Conservation (phyloP, 371 early-diverging fungal genomes). For the Actinomucor elegans region DNA sequence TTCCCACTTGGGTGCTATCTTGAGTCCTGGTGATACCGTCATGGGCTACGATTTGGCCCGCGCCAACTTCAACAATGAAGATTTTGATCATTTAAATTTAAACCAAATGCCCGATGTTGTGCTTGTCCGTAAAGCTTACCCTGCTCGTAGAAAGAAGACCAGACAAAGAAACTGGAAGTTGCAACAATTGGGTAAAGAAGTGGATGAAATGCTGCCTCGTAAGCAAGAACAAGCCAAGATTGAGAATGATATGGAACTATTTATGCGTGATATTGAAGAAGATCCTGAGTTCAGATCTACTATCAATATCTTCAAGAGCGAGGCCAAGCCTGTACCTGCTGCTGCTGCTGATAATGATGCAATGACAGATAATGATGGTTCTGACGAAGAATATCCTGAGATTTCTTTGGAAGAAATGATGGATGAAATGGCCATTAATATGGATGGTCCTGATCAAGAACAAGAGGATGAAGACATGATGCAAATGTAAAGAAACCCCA, state of each 20-base stretch:
- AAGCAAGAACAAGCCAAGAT: slow-evolving; percentile 73
- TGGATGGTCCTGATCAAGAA: slow-evolving; percentile 52
- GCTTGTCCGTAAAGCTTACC: slow-evolving; percentile 90
- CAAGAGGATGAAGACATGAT: slow-evolving; percentile 41
- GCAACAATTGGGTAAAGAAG: slow-evolving; percentile 84
- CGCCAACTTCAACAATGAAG: slow-evolving; percentile 89
- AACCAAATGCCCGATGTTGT: slow-evolving; percentile 82
- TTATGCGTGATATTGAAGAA: slow-evolving; percentile 95
- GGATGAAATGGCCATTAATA: slow-evolving; percentile 77
- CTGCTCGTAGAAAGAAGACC: slow-evolving; percentile 83
- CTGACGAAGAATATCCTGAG: slow-evolving; percentile 85
- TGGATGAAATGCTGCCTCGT: slow-evolving; percentile 76
- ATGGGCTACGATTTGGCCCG: slow-evolving; percentile 89
- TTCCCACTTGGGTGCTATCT: slow-evolving; percentile 90
- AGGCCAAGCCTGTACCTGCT: slow-evolving; percentile 22
- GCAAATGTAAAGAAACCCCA: slow-evolving; percentile 12
- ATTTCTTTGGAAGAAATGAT: slow-evolving; percentile 88
- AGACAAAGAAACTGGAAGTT: slow-evolving; percentile 90
- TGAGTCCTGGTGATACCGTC: slow-evolving; percentile 90
- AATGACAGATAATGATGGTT: slow-evolving; percentile 48
- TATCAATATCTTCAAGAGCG: slow-evolving; percentile 87
- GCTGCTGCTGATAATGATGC: slow-evolving; percentile 50
- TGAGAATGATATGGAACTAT: slow-evolving; percentile 83
- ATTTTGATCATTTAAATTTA: slow-evolving; percentile 69
- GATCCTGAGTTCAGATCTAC: slow-evolving; percentile 93